Percentiles rank a stretch among this genome's conserved stretches.
Evolutionary conservation across 257 asterid species (phyloP).

Genomic region (Solanum bulbocastanum): DNA sequence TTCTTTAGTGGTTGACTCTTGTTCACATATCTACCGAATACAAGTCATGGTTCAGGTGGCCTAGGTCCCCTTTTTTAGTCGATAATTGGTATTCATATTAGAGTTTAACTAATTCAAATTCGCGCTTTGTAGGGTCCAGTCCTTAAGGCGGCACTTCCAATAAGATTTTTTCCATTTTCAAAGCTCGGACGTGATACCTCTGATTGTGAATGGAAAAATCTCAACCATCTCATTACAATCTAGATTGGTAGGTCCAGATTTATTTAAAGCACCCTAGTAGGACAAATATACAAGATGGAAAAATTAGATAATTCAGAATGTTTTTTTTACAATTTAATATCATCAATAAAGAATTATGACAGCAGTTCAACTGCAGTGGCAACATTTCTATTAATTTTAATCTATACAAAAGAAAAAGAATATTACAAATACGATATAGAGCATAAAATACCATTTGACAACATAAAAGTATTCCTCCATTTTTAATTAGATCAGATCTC

Average conservation of each 20-base stretch:
- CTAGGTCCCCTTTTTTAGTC: neutral
- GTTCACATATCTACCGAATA: conserved; percentile 21
- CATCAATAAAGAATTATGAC: neutral
- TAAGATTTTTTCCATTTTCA: too few relatives aligned
- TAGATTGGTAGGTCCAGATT: conserved; percentile 20
- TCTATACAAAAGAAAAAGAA: neutral
- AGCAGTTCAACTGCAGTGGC: neutral
- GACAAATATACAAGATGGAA: conserved; percentile 4
- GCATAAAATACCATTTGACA: neutral
- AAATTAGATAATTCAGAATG: neutral
- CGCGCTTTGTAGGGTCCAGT: rapidly evolving
- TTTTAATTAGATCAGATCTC: neutral
- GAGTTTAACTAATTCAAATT: neutral
- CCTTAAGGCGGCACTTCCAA: rapidly evolving
- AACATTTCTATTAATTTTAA: neutral
- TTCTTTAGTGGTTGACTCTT: conserved; percentile 57
- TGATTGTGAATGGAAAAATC: too few relatives aligned
- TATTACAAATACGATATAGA: neutral
- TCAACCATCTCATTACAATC: neutral
- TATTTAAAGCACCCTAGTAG: conserved; percentile 1
- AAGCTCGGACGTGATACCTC: rapidly evolving
- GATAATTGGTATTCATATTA: too few relatives aligned
- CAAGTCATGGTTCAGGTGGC: conserved; percentile 47
- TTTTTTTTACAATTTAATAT: neutral
- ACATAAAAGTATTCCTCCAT: neutral